Conservation (phyloP, 2,329 filamentous ascomycete species). For the Dactylellina haptotyla region DNA sequence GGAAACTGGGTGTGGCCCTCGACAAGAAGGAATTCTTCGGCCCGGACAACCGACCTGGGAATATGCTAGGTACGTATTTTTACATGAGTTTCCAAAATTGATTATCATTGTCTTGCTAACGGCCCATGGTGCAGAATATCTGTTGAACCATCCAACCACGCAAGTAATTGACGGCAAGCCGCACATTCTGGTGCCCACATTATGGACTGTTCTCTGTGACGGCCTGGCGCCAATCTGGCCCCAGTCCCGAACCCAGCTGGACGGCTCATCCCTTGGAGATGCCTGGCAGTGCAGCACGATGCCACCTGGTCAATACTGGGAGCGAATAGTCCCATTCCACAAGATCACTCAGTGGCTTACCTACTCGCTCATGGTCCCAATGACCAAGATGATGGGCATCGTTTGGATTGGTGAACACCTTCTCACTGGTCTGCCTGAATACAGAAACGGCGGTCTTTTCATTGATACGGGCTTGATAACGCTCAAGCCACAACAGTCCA, state of each 20-base stretch:
- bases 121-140: slow-evolving; percentile 72
- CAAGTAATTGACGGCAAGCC: slow-evolving; percentile 82
- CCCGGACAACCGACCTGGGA: slow-evolving; percentile 82
- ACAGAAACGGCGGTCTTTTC: slow-evolving; percentile 88
- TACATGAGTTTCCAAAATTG: background rate
- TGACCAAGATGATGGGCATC: slow-evolving; percentile 81
- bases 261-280: slow-evolving; percentile 87
- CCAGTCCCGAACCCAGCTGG: slow-evolving; percentile 81
- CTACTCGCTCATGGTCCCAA: slow-evolving; percentile 92
- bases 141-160: slow-evolving; percentile 90
- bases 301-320: slow-evolving; percentile 77
- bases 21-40: slow-evolving; percentile 85
- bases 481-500: slow-evolving; percentile 75
- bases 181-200: slow-evolving; percentile 83
- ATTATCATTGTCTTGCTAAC: slow-evolving; percentile 33
- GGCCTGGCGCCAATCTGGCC: slow-evolving; percentile 91
- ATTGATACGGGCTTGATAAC: slow-evolving; percentile 84
- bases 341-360: slow-evolving; percentile 95
- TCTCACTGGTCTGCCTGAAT: slow-evolving; percentile 88
- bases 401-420: slow-evolving; percentile 83
- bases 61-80: slow-evolving; percentile 79
- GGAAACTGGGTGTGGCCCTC: slow-evolving; percentile 78
- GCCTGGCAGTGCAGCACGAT: slow-evolving; percentile 91
- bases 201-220: slow-evolving; percentile 92
- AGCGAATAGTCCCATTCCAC: slow-evolving; percentile 88